Conservation (phyloP, 192 early-diverging fungal genomes). For the Backusella westeae region DNA sequence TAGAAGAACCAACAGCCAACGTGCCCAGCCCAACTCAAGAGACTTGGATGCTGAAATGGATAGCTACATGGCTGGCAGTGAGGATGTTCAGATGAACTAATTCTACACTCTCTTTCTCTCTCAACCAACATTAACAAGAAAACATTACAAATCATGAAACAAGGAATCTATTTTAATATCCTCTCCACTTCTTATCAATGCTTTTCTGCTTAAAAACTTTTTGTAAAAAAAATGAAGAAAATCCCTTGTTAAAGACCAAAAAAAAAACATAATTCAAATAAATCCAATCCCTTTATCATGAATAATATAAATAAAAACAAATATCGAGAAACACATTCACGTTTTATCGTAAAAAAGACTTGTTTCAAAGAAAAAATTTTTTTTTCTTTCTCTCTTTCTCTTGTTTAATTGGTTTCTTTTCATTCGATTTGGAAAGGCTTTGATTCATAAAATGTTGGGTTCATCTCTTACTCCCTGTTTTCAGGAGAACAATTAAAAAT, state of each 20-base stretch:
- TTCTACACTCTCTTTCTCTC: not conserved
- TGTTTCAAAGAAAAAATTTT: not conserved
- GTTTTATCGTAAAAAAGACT: not conserved
- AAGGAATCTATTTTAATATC: not conserved
- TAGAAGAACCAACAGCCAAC: not conserved
- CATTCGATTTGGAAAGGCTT: not conserved
- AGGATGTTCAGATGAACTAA: not conserved
- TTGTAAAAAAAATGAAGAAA: not conserved
- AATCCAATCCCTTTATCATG: not conserved
- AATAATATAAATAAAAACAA: not conserved
- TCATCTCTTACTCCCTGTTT: not conserved
- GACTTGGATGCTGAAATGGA: slow-evolving; percentile 61
- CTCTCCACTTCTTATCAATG: not conserved
- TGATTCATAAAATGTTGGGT: not conserved
- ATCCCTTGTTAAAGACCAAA: not conserved
- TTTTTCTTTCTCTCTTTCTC: no score
- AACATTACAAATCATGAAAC: not conserved
- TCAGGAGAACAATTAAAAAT: not conserved
- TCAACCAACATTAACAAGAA: not conserved
- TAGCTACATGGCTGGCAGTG: slow-evolving; percentile 40
- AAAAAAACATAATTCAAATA: not conserved
- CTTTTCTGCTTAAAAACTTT: not conserved
- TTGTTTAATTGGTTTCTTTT: not conserved
- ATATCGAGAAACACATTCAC: not conserved
- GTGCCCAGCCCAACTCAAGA: slow-evolving; percentile 30